Evolutionary conservation across 495 filamentous ascomycete genomes (phyloP).

Genomic region (Neurospora sp.): DNA sequence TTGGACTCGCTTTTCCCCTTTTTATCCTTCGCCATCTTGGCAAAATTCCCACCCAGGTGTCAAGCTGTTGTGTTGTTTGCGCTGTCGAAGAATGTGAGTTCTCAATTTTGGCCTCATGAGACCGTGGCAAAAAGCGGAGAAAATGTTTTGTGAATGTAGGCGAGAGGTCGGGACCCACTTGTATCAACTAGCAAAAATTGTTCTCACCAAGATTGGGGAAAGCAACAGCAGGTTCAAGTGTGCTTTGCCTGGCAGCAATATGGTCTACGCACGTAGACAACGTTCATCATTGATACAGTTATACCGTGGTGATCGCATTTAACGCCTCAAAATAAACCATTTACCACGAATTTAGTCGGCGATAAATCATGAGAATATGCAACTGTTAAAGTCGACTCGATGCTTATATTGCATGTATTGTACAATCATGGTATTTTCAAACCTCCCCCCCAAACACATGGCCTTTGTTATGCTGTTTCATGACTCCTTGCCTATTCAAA

Average conservation of each 20-base stretch:
- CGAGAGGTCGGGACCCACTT: background rate
- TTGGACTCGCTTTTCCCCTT: slow-evolving; percentile 49
- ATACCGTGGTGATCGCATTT: background rate
- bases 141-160: background rate
- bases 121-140: slow-evolving; percentile 1
- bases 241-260: background rate
- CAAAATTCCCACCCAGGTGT: background rate
- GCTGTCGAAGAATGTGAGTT: background rate
- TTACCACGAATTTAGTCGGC: background rate
- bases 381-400: background rate
- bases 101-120: background rate
- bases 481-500: background rate
- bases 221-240: background rate
- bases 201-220: background rate
- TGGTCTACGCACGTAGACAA: background rate
- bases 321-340: background rate
- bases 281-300: background rate
- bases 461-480: background rate
- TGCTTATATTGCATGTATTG: background rate
- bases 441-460: background rate
- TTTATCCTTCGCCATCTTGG: slow-evolving; percentile 48
- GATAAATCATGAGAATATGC: background rate
- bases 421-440: background rate
- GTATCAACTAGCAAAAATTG: background rate
- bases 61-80: background rate